Evolutionary conservation across 495 filamentous ascomycete genomes (phyloP).

Genomic region (Podospora tetraspora): DNA sequence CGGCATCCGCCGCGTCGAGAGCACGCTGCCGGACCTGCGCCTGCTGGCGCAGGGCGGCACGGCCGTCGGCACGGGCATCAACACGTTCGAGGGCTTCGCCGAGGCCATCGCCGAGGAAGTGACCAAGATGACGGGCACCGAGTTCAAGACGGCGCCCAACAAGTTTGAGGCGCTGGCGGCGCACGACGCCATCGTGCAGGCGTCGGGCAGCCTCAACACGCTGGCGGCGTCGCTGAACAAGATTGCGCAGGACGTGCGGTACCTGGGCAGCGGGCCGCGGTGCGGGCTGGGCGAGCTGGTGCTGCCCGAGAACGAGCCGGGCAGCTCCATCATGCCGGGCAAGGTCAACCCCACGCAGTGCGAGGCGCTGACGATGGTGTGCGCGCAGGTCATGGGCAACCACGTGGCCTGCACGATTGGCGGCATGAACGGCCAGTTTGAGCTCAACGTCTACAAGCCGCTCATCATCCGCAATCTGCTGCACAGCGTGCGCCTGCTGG

Average conservation of each 20-base stretch:
- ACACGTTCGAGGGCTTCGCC: conserved; percentile 94
- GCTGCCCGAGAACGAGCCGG: conserved; percentile 96
- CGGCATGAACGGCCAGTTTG: conserved; percentile 97
- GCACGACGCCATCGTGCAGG: conserved; percentile 94
- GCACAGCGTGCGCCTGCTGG: conserved; percentile 78
- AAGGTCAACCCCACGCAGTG: conserved; percentile 99
- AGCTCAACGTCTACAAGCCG: conserved; percentile 99
- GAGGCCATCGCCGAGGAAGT: conserved; percentile 88
- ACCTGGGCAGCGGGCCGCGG: conserved; percentile 90
- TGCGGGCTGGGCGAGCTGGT: conserved; percentile 91
- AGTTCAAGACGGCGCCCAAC: conserved; percentile 96
- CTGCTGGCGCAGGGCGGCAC: conserved; percentile 93
- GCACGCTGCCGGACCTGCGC: conserved; percentile 74
- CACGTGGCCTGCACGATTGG: conserved; percentile 85
- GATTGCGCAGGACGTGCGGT: conserved; percentile 96
- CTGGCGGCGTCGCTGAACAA: conserved; percentile 91
- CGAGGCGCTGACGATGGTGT: conserved; percentile 96
- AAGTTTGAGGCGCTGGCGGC: conserved; percentile 99
- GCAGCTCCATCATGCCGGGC: conserved; percentile 95
- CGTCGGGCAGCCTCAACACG: conserved; percentile 87
- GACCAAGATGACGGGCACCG: conserved; percentile 79
- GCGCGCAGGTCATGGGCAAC: conserved; percentile 96
- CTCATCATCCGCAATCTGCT: conserved; percentile 90
- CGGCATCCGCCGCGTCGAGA: conserved; percentile 82
- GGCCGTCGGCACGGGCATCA: conserved; percentile 93